Base-by-base conservation (phyloP, 345 rosid genomes). In the Camelina hispida region DNA sequence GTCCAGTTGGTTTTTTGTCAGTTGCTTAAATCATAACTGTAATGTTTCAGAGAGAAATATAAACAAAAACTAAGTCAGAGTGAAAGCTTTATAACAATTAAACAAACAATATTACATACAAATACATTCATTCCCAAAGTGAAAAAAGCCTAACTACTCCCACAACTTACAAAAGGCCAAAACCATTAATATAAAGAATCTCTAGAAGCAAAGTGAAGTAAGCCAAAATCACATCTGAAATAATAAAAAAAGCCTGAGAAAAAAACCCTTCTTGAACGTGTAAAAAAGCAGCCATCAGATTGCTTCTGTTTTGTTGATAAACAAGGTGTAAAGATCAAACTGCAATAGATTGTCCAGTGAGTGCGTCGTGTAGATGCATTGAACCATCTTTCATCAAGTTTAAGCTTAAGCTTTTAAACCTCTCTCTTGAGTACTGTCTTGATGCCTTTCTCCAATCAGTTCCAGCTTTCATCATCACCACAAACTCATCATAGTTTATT, bases 361-460 rank as follows among this genome's bases (percentile, higher is more conserved):
- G 73, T 20, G 88, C 97, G 54, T 93, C 97, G 2, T 91, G 98
- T 47, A 93, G 93, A 72, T 87, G 96, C 79, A 94, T 77, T 1
- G 98, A 94, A 34, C 98, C 97, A 15, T 94, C 97, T 82, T 94
- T 94, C 98, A 94, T 88, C 78, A 94, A 80, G 79, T 94, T 94
- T 16, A 94, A 79, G 70, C 98, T 94, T 86, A 94, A 81, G 54
- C 97, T 94, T 85, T 94, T 94, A 86, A 89, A 94, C 72, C 98
- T 89, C 82, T 94, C 98, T 79, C 98, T 81, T 23, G 97, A 94
- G 83, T 94, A 94, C 78, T 94, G 98, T 32, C 98, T 85, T 11
- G 98, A 94, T 1, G 98, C 98, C 84, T 94, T 94, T 79, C 98
- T 87, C 98, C 98, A 94, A 44, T 94, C 98, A 0, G 98, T 94